Conservation (phyloP, 306 rosid species). For the Glycine latifolia region DNA sequence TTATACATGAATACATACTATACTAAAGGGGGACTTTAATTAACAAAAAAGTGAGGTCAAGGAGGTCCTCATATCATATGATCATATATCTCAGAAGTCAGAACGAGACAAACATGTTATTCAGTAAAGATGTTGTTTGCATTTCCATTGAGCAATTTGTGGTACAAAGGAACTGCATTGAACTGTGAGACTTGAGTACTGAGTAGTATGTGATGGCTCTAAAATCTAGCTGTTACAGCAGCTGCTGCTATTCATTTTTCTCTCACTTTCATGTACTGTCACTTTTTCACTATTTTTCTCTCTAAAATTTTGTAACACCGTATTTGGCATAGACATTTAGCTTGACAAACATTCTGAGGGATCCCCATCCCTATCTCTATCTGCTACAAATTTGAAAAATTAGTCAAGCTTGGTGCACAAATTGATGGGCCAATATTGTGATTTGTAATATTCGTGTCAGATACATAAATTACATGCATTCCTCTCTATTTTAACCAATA, state of each 20-base stretch:
- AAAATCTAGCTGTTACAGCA: neutral
- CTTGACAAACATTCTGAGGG: conserved; percentile 28
- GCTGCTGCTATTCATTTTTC: neutral
- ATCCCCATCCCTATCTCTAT: conserved; percentile 11
- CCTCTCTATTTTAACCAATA: too few species aligned
- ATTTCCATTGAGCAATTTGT: conserved; percentile 21
- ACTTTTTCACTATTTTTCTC: neutral
- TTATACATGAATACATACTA: too few species aligned
- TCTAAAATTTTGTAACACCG: neutral
- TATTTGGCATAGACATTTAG: neutral
- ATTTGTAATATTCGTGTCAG: conserved; percentile 9
- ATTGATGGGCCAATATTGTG: neutral
- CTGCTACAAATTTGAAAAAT: neutral
- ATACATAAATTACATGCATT: neutral
- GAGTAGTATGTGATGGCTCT: conserved; percentile 41
- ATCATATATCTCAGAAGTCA: too few species aligned
- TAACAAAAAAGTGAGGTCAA: too few species aligned
- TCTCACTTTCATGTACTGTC: too few species aligned
- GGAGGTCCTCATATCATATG: too few species aligned
- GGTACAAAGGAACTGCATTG: conserved; percentile 26
- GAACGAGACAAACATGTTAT: conserved; percentile 49
- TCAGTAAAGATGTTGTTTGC: conserved; percentile 29
- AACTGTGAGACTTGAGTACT: neutral
- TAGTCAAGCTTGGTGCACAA: conserved; percentile 17
- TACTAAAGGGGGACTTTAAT: too few species aligned